A percentile compares a stretch with the other conserved stretches of the same genome.
Conservation (phyloP, 768 basidiomycete species). For the Neoboletus brunneissimus region DNA sequence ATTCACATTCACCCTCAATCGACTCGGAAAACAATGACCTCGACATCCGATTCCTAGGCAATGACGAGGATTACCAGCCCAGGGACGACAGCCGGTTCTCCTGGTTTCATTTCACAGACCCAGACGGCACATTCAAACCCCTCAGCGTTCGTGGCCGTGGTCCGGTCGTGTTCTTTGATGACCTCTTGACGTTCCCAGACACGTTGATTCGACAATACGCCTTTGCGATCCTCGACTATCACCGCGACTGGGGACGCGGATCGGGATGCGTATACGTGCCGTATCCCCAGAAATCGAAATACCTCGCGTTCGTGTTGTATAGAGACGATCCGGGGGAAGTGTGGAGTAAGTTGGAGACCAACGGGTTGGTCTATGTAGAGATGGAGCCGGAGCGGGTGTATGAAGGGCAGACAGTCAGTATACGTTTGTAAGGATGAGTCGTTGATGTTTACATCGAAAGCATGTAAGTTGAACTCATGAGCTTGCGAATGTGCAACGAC, state of each 20-base stretch:
- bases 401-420: background rate
- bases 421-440: background rate
- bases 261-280: conserved; percentile 5
- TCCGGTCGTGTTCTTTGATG: background rate
- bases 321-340: conserved; percentile 3
- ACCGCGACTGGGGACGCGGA: conserved; percentile 4
- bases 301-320: conserved; percentile 5
- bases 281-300: background rate
- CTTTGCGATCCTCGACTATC: conserved; percentile 8
- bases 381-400: background rate
- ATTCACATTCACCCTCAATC: background rate
- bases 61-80: background rate
- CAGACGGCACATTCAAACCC: background rate
- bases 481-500: background rate
- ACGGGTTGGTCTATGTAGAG: background rate
- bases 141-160: conserved; percentile 3
- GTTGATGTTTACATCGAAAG: no score
- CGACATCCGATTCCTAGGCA: background rate
- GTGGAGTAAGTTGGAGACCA: conserved; percentile 2
- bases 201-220: background rate
- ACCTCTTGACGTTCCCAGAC: background rate
- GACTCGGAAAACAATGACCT: background rate
- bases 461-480: no score
- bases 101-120: conserved; percentile 8
- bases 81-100: background rate